Evolutionary conservation across 1,139 yeast genomes (phyloP).

Genomic region (Zygoascus meyerae): DNA sequence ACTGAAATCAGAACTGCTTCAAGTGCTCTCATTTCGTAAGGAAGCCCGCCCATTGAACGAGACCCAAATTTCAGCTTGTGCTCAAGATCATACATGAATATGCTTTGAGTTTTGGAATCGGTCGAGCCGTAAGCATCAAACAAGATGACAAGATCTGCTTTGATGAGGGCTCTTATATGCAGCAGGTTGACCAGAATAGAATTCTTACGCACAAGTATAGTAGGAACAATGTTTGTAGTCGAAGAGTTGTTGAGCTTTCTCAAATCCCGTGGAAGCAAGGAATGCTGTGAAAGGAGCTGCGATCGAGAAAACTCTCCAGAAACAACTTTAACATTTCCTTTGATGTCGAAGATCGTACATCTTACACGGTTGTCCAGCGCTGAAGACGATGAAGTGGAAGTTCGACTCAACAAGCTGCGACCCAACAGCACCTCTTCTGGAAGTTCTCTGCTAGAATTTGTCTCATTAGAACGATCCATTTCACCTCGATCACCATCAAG

Average conservation of each 20-base stretch:
- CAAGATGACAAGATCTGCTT: slow-evolving; percentile 71
- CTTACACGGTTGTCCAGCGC: slow-evolving; percentile 34
- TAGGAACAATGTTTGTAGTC: slow-evolving; percentile 81
- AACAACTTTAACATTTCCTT: slow-evolving; percentile 69
- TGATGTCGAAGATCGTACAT: slow-evolving; percentile 72
- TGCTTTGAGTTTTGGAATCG: slow-evolving; percentile 59
- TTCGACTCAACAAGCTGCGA: slow-evolving; percentile 27
- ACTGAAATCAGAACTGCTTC: slow-evolving; percentile 86
- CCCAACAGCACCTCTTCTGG: slow-evolving; percentile 31
- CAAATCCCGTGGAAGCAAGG: slow-evolving; percentile 73
- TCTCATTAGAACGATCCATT: not conserved
- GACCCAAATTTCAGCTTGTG: slow-evolving; percentile 56
- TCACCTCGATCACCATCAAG: not conserved
- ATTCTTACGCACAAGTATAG: slow-evolving; percentile 69
- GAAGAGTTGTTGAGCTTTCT: slow-evolving; percentile 79
- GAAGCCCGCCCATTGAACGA: slow-evolving; percentile 34
- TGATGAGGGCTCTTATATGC: slow-evolving; percentile 82
- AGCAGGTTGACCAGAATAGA: slow-evolving; percentile 75
- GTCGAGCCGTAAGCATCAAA: slow-evolving; percentile 67
- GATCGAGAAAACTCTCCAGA: slow-evolving; percentile 74
- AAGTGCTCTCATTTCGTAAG: slow-evolving; percentile 82
- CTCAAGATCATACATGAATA: slow-evolving; percentile 82
- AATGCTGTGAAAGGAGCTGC: slow-evolving; percentile 67
- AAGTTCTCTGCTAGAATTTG: not conserved
- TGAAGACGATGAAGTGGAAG: slow-evolving; percentile 23